Conservation (phyloP, 441 rosid genomes). For the Gossypium davidsonii region DNA sequence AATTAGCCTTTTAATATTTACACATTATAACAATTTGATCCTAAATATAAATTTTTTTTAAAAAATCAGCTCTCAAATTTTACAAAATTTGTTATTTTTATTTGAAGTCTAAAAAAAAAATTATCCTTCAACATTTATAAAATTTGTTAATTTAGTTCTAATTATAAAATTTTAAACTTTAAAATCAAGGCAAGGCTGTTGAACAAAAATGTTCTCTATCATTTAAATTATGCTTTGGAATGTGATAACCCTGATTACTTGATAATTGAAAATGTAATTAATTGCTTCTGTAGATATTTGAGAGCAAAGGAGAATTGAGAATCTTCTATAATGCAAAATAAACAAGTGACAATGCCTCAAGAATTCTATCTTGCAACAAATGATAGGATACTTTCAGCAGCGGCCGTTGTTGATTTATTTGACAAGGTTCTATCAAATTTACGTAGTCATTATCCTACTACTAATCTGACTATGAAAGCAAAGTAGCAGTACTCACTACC, state of each 20-base stretch:
- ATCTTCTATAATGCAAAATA: conserved; percentile 68
- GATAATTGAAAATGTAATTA: background rate
- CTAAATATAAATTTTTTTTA: too few relatives aligned
- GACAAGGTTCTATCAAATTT: conserved; percentile 54
- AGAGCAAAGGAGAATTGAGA: conserved; percentile 91
- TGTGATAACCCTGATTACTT: background rate
- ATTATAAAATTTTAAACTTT: background rate
- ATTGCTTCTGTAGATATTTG: conserved; percentile 58
- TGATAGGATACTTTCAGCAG: conserved; percentile 68
- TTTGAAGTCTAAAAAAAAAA: too few relatives aligned
- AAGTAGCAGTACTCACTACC: too few relatives aligned
- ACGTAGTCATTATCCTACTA: background rate
- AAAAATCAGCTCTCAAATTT: too few relatives aligned
- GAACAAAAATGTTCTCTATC: background rate
- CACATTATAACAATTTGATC: too few relatives aligned
- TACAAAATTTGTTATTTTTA: too few relatives aligned
- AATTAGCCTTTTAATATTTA: too few relatives aligned
- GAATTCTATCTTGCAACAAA: conserved; percentile 86
- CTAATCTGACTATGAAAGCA: background rate
- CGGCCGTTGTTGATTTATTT: conserved; percentile 51
- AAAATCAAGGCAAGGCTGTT: background rate
- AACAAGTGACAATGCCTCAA: conserved; percentile 65
- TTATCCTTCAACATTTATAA: too few relatives aligned
- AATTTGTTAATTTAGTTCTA: too few relatives aligned
- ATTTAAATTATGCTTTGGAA: background rate